A percentile compares a stretch with the other conserved stretches of the same genome.
Conservation (phyloP, 306 rosid species). For the Rubus idaeus region DNA sequence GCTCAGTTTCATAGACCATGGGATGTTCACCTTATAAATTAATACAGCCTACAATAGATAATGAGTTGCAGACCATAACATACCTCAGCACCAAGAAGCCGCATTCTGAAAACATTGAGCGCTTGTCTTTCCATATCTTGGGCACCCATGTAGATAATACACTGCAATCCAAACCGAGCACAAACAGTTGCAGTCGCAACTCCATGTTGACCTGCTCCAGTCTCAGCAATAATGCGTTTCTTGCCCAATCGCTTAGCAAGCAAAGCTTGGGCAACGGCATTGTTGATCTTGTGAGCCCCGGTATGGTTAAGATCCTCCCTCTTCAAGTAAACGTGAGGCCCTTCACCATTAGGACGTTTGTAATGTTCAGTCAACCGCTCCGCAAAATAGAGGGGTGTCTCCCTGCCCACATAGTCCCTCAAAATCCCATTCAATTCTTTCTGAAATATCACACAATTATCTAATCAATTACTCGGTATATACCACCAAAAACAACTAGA, state of each 20-base stretch:
- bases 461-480: too few relatives aligned
- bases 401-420: conserved; percentile 93
- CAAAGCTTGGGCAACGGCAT: conserved; percentile 93
- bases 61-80: conserved; percentile 23
- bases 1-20: background rate
- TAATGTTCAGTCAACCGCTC: conserved; percentile 93
- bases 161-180: conserved; percentile 86
- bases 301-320: conserved; percentile 99
- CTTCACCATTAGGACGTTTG: conserved; percentile 78
- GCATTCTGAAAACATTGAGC: conserved; percentile 95
- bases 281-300: conserved; percentile 96
- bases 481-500: too few relatives aligned
- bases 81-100: conserved; percentile 98
- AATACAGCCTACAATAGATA: background rate
- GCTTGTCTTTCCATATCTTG: conserved; percentile 98
- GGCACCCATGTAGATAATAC: conserved; percentile 95
- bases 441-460: conserved; percentile 45
- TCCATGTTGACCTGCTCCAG: conserved; percentile 99
- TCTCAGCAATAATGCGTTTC: conserved; percentile 87
- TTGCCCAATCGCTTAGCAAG: conserved; percentile 88
- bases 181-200: conserved; percentile 98
- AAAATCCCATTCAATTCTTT: conserved; percentile 68
- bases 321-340: conserved; percentile 81
- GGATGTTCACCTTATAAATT: background rate
- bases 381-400: conserved; percentile 88